Evolutionary conservation across 257 asterid species (phyloP), one percentile per base, ranked within the genome.

Genomic region (Fraxinus excelsior): DNA sequence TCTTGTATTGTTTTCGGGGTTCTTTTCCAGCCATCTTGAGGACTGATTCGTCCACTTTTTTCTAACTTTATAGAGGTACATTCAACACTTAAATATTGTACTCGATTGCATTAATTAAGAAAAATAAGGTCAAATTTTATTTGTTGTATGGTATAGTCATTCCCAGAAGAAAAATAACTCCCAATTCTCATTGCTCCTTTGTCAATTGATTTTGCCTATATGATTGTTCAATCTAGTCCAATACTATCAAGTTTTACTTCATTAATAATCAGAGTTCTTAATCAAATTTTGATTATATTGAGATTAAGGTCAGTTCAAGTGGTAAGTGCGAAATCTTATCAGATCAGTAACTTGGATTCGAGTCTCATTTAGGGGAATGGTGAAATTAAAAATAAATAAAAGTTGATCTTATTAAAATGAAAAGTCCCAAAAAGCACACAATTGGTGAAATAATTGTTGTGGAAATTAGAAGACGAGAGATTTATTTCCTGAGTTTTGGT

Each of bases 161-260:
- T 46, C 56, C 21, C n/a, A 1, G 89, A 77, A 78, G 81, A 82
- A 51, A 40, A 79, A 67, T 5, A 77, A 75, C 71, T 72, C 56
- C 83, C 90, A 2, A 75, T 64, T 21, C 4, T 32, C 88, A 79
- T 72, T 14, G 67, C 71, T 60, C 77, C 87, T 72, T 64, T 75
- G 49, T 78, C 80, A 7, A 66, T 44, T 60, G 86, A 71, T 42
- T 42, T 12, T 42, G 18, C 16, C 16, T 11, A 18, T 44, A 44
- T 44, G 53, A 44, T 13, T 3, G 19, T 44, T 44, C 19, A 44
- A 44, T 3, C 51, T 42, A 44, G 53, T 13, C 4, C 5, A 44
- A 44, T 44, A 0, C 5, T 42, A 13, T 3, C 51, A 42, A 44
- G 3, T 44, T 38, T 38, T 44, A 44, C 53, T 44, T 44, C 5